Evolutionary conservation across 225 moss, liverwort and hornwort genomes (phyloP).

Genomic region (Sphagnum tenellum): DNA sequence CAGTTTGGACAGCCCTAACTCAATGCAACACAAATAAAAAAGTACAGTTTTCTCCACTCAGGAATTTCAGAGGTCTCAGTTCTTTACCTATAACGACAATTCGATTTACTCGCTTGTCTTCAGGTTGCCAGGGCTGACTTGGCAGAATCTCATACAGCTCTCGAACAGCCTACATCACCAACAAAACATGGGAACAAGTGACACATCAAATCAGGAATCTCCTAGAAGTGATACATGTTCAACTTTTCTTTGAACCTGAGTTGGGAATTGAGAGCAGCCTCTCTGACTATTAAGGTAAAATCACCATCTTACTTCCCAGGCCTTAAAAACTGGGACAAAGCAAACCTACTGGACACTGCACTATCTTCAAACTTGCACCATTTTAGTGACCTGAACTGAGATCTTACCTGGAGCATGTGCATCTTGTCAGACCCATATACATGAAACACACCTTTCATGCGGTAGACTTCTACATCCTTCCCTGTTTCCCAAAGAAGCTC

Average conservation of each 20-base stretch:
- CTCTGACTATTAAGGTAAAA: neutral
- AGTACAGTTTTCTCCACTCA: neutral
- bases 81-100: slow-evolving; percentile 59
- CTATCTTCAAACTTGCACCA: neutral
- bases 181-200: neutral
- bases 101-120: slow-evolving; percentile 41
- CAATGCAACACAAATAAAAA: neutral
- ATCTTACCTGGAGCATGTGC: slow-evolving; percentile 66
- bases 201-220: too few relatives aligned
- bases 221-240: too few relatives aligned
- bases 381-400: neutral
- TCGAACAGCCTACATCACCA: slow-evolving; percentile 48
- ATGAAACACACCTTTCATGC: slow-evolving; percentile 68
- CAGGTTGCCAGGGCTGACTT: slow-evolving; percentile 36
- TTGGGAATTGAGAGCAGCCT: too few relatives aligned
- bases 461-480: slow-evolving; percentile 47
- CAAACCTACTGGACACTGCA: too few relatives aligned
- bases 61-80: too few relatives aligned
- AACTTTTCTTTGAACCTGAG: neutral
- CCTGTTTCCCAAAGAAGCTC: slow-evolving; percentile 64
- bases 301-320: neutral
- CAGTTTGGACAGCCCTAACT: neutral
- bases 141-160: slow-evolving; percentile 73
- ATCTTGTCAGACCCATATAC: slow-evolving; percentile 42
- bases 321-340: too few relatives aligned